These are phyloP conservation scores for Alternaria triticina DNA, from an alignment of 2,329 filamentous ascomycete species.

Conservation along the genomic window DNA sequence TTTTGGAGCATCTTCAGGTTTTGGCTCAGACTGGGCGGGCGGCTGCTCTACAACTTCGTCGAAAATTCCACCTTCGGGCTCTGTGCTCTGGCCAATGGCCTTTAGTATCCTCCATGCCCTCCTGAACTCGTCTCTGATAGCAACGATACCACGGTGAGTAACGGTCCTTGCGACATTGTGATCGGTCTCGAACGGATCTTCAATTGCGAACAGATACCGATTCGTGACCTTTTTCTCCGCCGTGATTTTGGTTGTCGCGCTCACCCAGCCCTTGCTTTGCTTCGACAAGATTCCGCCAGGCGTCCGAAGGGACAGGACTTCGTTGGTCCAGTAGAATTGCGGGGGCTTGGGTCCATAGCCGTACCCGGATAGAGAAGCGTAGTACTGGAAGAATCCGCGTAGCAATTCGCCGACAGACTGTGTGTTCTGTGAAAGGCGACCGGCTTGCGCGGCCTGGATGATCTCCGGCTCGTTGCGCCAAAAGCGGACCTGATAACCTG, in stretches of 20 bases:
- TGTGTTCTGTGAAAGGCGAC: slow-evolving; percentile 70
- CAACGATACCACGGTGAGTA: slow-evolving; percentile 79
- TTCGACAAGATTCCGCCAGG: slow-evolving; percentile 74
- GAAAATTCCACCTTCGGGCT: slow-evolving; percentile 44
- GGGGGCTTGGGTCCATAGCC: slow-evolving; percentile 45
- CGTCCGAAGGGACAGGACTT: slow-evolving; percentile 79
- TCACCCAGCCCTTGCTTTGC: slow-evolving; percentile 82
- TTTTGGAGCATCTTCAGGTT: not conserved
- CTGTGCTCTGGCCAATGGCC: slow-evolving; percentile 30
- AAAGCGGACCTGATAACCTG: slow-evolving; percentile 76
- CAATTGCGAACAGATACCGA: slow-evolving; percentile 85
- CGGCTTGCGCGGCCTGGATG: slow-evolving; percentile 61
- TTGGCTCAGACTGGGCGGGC: slow-evolving; percentile 6
- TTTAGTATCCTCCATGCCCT: slow-evolving; percentile 72
- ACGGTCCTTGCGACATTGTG: slow-evolving; percentile 91
- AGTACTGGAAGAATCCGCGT: slow-evolving; percentile 88
- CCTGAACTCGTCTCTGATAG: slow-evolving; percentile 84
- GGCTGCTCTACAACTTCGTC: slow-evolving; percentile 39
- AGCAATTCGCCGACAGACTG: slow-evolving; percentile 75
- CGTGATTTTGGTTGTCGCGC: slow-evolving; percentile 72
- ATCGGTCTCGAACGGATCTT: slow-evolving; percentile 87
- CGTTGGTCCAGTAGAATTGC: slow-evolving; percentile 80
- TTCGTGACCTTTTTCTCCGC: slow-evolving; percentile 74
- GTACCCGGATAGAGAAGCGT: slow-evolving; percentile 62
- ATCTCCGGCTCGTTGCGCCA: slow-evolving; percentile 79